These are phyloP conservation scores for Rhododendron vialii DNA, from an alignment of 148 eudicot species.

Conservation along the genomic window DNA sequence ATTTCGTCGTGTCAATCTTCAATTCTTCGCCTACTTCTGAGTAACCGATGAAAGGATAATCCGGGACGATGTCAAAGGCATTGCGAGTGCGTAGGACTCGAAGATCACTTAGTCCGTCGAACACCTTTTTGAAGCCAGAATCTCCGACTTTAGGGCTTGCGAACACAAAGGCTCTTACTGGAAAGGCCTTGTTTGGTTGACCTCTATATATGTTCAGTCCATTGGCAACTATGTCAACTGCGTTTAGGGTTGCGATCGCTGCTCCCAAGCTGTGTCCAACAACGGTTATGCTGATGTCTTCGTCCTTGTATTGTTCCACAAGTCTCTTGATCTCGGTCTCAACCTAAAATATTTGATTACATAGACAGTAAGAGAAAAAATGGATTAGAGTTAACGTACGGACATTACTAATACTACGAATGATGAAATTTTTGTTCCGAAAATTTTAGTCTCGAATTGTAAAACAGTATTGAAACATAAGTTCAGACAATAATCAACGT, in stretches of 20 bases:
- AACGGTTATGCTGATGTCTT: conserved; percentile 53
- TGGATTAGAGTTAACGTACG: background rate
- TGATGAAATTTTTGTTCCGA: background rate
- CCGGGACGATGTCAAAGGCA: conserved; percentile 39
- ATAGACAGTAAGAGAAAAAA: too few relatives aligned
- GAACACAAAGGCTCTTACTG: conserved; percentile 49
- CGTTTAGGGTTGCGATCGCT: conserved; percentile 44
- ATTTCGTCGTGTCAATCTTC: conserved; percentile 39
- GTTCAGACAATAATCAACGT: background rate
- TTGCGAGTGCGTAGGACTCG: conserved; percentile 31
- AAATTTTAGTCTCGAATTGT: background rate
- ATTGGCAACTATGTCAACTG: conserved; percentile 52
- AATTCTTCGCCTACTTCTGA: conserved; percentile 47
- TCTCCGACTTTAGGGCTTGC: conserved; percentile 64
- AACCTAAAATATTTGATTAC: conserved; percentile 27
- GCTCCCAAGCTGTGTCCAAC: conserved; percentile 63
- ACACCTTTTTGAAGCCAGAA: conserved; percentile 27
- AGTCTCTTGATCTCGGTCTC: conserved; percentile 38
- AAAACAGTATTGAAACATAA: background rate
- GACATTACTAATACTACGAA: background rate
- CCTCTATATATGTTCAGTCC: conserved; percentile 28
- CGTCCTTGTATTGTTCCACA: conserved; percentile 41
- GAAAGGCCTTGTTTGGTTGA: conserved; percentile 24
- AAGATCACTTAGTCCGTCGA: conserved; percentile 23
- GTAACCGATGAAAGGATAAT: conserved; percentile 48